phyloP scores from a whole-genome alignment of 2,329 filamentous ascomycete species.

The Emmonsiellopsis sp. region DNA sequence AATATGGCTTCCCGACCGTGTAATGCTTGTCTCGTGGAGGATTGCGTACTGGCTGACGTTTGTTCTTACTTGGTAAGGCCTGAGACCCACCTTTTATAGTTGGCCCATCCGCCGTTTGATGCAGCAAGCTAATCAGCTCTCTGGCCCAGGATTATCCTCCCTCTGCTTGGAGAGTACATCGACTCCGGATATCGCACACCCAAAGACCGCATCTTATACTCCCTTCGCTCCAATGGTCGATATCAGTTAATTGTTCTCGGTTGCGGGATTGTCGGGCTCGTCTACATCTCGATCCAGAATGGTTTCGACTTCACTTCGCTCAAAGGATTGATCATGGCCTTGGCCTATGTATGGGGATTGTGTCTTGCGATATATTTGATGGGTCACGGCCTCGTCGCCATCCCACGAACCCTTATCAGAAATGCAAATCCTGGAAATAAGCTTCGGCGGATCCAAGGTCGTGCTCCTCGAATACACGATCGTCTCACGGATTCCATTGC shows the following conservation, averaged over 20 bases:
- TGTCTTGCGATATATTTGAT: constrained; percentile 91
- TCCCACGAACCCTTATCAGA: constrained; percentile 72
- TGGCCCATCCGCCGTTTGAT: constrained; percentile 3
- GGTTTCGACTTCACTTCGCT: constrained; percentile 63
- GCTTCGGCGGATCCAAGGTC: constrained; percentile 64
- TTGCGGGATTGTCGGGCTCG: constrained; percentile 59
- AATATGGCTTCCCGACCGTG: constrained; percentile 73
- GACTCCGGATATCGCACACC: constrained; percentile 89
- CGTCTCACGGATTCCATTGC: constrained; percentile 76
- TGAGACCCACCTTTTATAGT: background rate
- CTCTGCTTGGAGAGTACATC: constrained; percentile 86
- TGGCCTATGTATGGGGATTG: constrained; percentile 90
- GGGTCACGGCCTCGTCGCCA: constrained; percentile 90
- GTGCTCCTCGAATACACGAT: constrained; percentile 76
- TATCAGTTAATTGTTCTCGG: constrained; percentile 77
- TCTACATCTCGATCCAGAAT: constrained; percentile 76
- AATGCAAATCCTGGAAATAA: constrained; percentile 68
- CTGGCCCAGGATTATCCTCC: constrained; percentile 68
- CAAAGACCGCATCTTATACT: constrained; percentile 71
- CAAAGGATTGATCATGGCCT: constrained; percentile 80
- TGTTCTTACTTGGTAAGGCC: constrained; percentile 71
- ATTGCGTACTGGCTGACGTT: constrained; percentile 98
- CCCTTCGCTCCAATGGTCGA: constrained; percentile 74
- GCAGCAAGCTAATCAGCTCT: background rate
- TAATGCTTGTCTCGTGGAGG: constrained; percentile 82